Evolutionary conservation across 1,139 yeast species (phyloP).

Genomic region (Hemisphaericaspora subhashii): DNA sequence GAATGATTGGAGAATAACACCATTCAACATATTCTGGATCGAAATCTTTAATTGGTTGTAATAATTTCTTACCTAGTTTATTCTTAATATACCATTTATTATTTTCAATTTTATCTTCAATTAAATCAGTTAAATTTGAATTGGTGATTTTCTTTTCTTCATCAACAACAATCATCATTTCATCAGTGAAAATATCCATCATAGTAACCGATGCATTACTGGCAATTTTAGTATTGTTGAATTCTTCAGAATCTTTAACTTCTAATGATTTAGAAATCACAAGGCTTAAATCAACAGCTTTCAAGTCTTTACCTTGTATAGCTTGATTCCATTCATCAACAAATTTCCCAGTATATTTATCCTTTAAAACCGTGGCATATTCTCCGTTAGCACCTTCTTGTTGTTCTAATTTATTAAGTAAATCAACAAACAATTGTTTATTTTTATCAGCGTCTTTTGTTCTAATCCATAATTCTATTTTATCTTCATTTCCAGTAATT

Average conservation of each 20-base stretch:
- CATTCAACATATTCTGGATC: conserved; percentile 83
- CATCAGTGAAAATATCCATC: conserved; percentile 83
- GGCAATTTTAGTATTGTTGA: conserved; percentile 64
- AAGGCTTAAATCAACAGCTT: conserved; percentile 56
- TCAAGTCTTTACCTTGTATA: conserved; percentile 33
- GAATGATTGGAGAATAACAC: conserved; percentile 92
- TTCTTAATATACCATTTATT: conserved; percentile 66
- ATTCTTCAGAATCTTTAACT: conserved; percentile 78
- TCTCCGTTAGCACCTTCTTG: conserved; percentile 40
- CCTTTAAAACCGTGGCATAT: conserved; percentile 70
- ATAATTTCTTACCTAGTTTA: conserved; percentile 56
- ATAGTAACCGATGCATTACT: conserved; percentile 76
- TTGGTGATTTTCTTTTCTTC: conserved; percentile 81
- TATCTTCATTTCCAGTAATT: conserved; percentile 39
- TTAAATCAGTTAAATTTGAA: conserved; percentile 67
- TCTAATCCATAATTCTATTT: conserved; percentile 72
- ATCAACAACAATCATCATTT: conserved; percentile 85
- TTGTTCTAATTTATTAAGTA: conserved; percentile 52
- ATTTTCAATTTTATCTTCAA: conserved; percentile 82
- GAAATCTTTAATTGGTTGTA: conserved; percentile 50
- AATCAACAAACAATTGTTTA: conserved; percentile 60
- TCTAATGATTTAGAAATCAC: conserved; percentile 60
- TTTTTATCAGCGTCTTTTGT: conserved; percentile 81
- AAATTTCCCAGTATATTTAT: conserved; percentile 78
- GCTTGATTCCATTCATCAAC: conserved; percentile 74